A percentile compares a stretch with the other conserved stretches of the same genome.
Evolutionary conservation across 176 grass and related monocot genomes (phyloP).

Genomic region (Typha latifolia): DNA sequence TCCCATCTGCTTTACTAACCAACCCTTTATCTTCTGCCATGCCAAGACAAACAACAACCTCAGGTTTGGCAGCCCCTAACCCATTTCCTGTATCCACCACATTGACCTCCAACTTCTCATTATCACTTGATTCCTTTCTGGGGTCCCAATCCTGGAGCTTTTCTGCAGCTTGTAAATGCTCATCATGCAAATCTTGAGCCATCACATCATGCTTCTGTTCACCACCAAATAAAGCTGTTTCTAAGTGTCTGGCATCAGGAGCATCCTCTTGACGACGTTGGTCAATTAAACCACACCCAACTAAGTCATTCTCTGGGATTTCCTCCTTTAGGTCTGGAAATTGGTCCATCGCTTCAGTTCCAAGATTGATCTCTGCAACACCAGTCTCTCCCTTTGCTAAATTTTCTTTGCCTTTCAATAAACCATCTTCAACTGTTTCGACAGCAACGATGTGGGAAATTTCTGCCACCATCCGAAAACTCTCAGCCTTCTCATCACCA

Average conservation of each 20-base stretch:
- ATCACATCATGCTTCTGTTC: background rate
- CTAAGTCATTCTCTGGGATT: no score
- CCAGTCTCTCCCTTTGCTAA: no score
- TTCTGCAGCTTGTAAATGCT: background rate
- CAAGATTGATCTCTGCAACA: no score
- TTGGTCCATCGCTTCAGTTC: no score
- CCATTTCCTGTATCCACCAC: background rate
- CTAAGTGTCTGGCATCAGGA: background rate
- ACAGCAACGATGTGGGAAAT: no score
- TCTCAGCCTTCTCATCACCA: no score
- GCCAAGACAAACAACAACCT: background rate
- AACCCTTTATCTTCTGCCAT: background rate
- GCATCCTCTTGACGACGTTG: background rate
- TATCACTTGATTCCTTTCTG: background rate
- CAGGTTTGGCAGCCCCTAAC: background rate
- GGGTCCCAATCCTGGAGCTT: background rate
- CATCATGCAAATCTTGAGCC: background rate
- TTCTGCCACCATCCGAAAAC: no score
- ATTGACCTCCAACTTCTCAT: background rate
- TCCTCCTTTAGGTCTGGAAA: no score
- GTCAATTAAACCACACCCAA: background rate
- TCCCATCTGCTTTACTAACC: background rate
- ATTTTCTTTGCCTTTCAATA: no score
- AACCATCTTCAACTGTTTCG: no score
- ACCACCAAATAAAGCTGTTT: no score